Evolutionary conservation across 345 rosid species (phyloP), one percentile per base, ranked within the genome.

Genomic region (Barbarea vulgaris): DNA sequence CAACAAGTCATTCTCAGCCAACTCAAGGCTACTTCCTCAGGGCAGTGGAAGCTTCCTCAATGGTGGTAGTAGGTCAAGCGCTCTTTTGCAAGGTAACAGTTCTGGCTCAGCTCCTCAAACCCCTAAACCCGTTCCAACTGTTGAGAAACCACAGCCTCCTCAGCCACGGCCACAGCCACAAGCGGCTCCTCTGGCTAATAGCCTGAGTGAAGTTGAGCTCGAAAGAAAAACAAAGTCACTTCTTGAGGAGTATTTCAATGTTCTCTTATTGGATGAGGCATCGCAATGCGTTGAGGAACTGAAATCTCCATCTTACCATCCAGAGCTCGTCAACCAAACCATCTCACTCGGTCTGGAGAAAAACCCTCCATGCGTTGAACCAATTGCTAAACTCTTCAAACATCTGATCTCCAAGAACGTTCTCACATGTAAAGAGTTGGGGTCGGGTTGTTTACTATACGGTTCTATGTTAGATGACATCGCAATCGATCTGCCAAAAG

Each of bases 271-370:
- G 15, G 88, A 81, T 33, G 96, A 90, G 76, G 97, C 97, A 12
- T 61, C 82, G 68, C 83, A 75, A 60, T 87, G 97, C 44, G 77
- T 92, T 50, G 89, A 85, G 75, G 94, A 90, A 44, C 81, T 90
- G 14, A 80, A 83, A 13, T 72, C 89, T 41, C 88, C 92, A 24
- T 52, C 81, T 11, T 88, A 82, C 73, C 88, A 88, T 51, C 84
- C 88, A 1, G 93, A 88, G 76, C 69, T 89, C 7, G 91, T 92
- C 34, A 89, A 84, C 76, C 92, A 92, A 82, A 87, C 91, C 3
- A 82, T 92, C 30, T 69, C 73, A 12, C 84, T 88, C 11, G 93
- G 86, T 17, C 70, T 92, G 4, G 93, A 87, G 77, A 85, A 81
- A 41, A 87, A 70, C 68, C 87, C 93, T 3, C 92, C 91, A 0